Evolutionary conservation across 371 early-diverging fungal species (phyloP).

Genomic region (Lichtheimia hyalospora): DNA sequence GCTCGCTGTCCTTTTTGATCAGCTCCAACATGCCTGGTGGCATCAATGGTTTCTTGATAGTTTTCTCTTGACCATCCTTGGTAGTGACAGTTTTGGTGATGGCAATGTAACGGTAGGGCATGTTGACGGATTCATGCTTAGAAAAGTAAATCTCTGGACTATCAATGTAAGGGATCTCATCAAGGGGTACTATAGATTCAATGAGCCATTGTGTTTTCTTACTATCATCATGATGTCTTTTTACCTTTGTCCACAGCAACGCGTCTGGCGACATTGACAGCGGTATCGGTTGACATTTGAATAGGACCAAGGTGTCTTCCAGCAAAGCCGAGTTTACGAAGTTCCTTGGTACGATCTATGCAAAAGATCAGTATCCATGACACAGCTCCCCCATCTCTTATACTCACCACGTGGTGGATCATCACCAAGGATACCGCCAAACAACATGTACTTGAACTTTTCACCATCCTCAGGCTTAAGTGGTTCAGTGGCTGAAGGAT

Average conservation of each 20-base stretch:
- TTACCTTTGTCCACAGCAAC: slow-evolving; percentile 62
- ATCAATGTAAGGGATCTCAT: slow-evolving; percentile 70
- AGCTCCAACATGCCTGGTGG: slow-evolving; percentile 79
- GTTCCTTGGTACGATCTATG: slow-evolving; percentile 72
- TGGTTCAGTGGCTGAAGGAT: slow-evolving; percentile 61
- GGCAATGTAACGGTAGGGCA: slow-evolving; percentile 73
- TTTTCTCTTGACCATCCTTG: slow-evolving; percentile 47
- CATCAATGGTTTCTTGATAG: slow-evolving; percentile 65
- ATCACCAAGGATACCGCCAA: slow-evolving; percentile 82
- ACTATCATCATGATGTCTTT: not conserved
- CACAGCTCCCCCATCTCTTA: not conserved
- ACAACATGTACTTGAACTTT: slow-evolving; percentile 71
- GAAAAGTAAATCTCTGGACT: slow-evolving; percentile 72
- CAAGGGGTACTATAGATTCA: slow-evolving; percentile 50
- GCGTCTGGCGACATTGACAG: slow-evolving; percentile 62
- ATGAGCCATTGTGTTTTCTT: not conserved
- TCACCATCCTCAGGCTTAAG: slow-evolving; percentile 71
- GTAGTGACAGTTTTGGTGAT: slow-evolving; percentile 43
- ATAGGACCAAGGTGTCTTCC: slow-evolving; percentile 74
- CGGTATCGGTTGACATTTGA: slow-evolving; percentile 79
- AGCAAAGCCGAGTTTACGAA: slow-evolving; percentile 75
- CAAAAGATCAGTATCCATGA: not conserved
- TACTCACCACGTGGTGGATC: slow-evolving; percentile 65
- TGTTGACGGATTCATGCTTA: slow-evolving; percentile 72
- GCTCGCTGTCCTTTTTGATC: slow-evolving; percentile 73